These are phyloP conservation scores for Trichoderma polysporum DNA, from an alignment of 2,329 filamentous ascomycete species.

Conservation along the genomic window DNA sequence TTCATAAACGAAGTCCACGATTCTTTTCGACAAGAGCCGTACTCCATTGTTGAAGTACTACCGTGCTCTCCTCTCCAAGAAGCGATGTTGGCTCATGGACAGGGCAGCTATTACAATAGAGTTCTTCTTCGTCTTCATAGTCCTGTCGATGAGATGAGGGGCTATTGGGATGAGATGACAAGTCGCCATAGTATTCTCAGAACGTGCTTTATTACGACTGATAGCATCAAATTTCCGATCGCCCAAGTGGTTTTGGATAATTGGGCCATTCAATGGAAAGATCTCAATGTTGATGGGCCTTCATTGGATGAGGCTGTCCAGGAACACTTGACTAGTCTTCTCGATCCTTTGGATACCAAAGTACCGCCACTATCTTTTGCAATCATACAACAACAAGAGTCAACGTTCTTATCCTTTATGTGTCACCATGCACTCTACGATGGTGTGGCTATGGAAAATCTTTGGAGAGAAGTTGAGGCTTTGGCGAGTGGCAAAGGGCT, in stretches of 20 bases:
- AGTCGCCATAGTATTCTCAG: constrained; percentile 72
- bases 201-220: constrained; percentile 70
- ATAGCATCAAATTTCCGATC: constrained; percentile 60
- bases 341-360: constrained; percentile 44
- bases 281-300: constrained; percentile 31
- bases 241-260: constrained; percentile 67
- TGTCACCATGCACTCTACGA: constrained; percentile 87
- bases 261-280: constrained; percentile 43
- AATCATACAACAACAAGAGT: constrained; percentile 36
- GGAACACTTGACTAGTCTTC: constrained; percentile 41
- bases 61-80: constrained; percentile 88
- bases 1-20: constrained; percentile 30
- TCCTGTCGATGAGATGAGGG: constrained; percentile 49
- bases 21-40: constrained; percentile 25
- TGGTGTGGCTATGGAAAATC: constrained; percentile 68
- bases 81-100: constrained; percentile 67
- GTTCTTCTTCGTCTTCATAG: constrained; percentile 62
- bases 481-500: constrained; percentile 51
- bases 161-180: constrained; percentile 63
- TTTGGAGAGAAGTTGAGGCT: constrained; percentile 70
- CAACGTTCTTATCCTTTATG: constrained; percentile 46
- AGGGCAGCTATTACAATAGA: constrained; percentile 68
- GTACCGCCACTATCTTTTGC: constrained; percentile 48
- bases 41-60: constrained; percentile 55
- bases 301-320: constrained; percentile 41